Percentiles rank a stretch among this genome's conserved stretches.
Conservation (phyloP, 192 early-diverging fungal species). For the Linnemannia zychae region DNA sequence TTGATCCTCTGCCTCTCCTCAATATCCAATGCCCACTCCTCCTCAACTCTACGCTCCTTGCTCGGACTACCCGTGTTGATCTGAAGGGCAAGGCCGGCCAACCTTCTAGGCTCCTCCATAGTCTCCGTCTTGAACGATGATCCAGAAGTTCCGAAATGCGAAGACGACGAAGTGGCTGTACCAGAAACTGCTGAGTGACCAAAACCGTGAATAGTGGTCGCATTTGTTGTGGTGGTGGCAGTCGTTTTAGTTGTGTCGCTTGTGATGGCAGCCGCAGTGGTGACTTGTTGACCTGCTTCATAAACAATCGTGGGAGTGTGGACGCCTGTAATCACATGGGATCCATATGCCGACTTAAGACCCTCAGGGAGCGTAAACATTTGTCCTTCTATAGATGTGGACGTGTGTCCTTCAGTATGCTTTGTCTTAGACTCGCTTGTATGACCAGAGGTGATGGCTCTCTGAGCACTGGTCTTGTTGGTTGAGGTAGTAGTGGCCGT, state of each 20-base stretch:
- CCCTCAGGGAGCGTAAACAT: neutral
- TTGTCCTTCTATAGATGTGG: neutral
- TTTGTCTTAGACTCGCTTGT: neutral
- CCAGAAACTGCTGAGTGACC: neutral
- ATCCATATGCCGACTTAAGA: neutral
- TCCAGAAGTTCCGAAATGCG: neutral
- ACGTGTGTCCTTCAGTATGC: neutral
- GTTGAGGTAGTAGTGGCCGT: neutral
- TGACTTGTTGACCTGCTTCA: neutral
- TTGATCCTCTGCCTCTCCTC: slow-evolving; percentile 18
- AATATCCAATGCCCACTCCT: slow-evolving; percentile 8
- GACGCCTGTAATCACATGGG: neutral
- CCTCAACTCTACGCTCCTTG: neutral
- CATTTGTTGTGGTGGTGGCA: neutral
- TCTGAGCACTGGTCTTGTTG: slow-evolving; percentile 4
- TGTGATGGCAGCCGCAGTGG: neutral
- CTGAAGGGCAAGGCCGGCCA: slow-evolving; percentile 11
- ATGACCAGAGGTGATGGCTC: neutral
- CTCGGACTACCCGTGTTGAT: slow-evolving; percentile 28
- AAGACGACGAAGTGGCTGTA: neutral
- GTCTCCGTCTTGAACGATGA: neutral
- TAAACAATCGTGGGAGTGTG: neutral
- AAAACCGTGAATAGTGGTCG: neutral
- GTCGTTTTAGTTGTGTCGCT: neutral
- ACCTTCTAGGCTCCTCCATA: neutral